These are phyloP conservation scores for Cyamopsis tetragonoloba DNA, from an alignment of 306 rosid species.

Conservation along the genomic window DNA sequence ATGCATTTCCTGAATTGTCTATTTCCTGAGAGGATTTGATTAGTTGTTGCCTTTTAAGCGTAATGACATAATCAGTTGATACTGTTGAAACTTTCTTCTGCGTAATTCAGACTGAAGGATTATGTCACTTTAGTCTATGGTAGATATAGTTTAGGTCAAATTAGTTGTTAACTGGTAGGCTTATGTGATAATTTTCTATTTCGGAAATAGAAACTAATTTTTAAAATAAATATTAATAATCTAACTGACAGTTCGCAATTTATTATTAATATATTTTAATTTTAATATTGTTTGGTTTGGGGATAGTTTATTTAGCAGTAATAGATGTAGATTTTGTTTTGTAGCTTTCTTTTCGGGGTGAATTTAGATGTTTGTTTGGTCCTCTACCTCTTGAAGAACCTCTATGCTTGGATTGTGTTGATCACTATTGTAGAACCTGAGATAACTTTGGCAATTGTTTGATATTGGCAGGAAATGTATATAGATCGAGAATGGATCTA, in stretches of 20 bases:
- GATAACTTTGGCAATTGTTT: background rate
- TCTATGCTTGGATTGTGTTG: background rate
- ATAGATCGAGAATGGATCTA: constrained; percentile 34
- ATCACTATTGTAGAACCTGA: background rate
- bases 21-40: background rate
- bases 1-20: constrained; percentile 21
- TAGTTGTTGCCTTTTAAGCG: background rate
- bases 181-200: too few species aligned
- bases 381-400: background rate
- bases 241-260: too few species aligned
- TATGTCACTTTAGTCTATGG: too few species aligned
- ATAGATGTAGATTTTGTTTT: background rate
- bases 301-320: background rate
- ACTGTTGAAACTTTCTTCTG: background rate
- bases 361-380: background rate
- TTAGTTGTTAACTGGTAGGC: too few species aligned
- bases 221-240: too few species aligned
- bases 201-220: too few species aligned
- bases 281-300: background rate
- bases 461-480: constrained; percentile 52
- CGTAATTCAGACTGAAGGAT: background rate
- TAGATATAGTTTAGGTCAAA: too few species aligned
- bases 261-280: too few species aligned
- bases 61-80: background rate
- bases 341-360: too few species aligned